A percentile compares a stretch with the other conserved stretches of the same genome.
phyloP scores from a whole-genome alignment of 2,329 filamentous ascomycete genomes.

The Alternaria novae-zelandiae region DNA sequence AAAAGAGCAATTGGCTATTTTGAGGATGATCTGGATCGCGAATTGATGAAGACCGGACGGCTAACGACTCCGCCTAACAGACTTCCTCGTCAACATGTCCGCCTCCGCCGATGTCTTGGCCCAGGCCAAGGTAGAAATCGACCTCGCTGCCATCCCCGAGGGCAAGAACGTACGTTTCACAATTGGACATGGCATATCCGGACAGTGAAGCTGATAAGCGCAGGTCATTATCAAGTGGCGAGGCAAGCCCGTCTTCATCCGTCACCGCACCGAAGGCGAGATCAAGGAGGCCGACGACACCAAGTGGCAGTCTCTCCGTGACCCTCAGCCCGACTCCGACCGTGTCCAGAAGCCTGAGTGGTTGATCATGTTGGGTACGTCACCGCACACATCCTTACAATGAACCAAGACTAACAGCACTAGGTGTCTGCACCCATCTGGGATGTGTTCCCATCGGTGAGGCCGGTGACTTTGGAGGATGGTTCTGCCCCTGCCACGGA shows the following conservation, averaged over 20 bases:
- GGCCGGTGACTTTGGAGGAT: slow-evolving; percentile 96
- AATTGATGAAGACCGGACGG: slow-evolving; percentile 34
- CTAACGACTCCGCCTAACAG: slow-evolving; percentile 59
- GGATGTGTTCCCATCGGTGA: slow-evolving; percentile 99
- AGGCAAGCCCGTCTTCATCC: slow-evolving; percentile 99
- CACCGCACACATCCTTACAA: background rate
- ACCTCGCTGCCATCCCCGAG: slow-evolving; percentile 90
- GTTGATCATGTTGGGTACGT: slow-evolving; percentile 93
- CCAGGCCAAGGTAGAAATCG: slow-evolving; percentile 99
- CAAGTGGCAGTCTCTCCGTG: slow-evolving; percentile 82
- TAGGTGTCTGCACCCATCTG: slow-evolving; percentile 97
- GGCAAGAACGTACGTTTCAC: slow-evolving; percentile 88
- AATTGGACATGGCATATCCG: background rate
- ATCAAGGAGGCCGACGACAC: slow-evolving; percentile 93
- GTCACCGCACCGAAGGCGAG: slow-evolving; percentile 91
- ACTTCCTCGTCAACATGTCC: slow-evolving; percentile 99
- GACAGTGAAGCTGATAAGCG: slow-evolving; percentile 22
- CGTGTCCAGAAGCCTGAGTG: slow-evolving; percentile 98
- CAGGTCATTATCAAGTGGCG: slow-evolving; percentile 99
- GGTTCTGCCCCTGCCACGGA: slow-evolving; percentile 99
- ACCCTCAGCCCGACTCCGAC: slow-evolving; percentile 88
- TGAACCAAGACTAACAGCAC: slow-evolving; percentile 31
- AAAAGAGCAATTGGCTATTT: slow-evolving; percentile 40
- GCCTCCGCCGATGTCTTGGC: slow-evolving; percentile 97
- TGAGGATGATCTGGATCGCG: slow-evolving; percentile 33